A percentile compares a stretch with the other conserved stretches of the same genome.
Evolutionary conservation across 164 flowering plant genomes (phyloP).

Genomic region (Magnolia changhungtana): DNA sequence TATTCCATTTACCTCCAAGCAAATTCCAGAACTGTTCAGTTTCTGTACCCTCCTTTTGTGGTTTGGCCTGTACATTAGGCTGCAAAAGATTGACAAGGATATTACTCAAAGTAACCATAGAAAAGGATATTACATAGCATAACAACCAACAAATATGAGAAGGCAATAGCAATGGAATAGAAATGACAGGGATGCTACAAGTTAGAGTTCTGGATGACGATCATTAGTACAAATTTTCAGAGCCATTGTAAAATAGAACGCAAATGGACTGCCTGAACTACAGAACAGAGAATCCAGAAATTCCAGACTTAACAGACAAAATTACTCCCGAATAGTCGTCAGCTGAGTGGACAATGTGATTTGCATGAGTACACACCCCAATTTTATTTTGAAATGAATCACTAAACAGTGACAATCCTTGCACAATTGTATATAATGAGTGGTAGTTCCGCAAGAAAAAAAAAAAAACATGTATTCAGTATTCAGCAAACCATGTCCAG

Average conservation of each 20-base stretch:
- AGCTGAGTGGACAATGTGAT: not conserved
- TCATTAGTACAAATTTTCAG: not conserved
- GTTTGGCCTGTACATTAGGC: constrained; percentile 80
- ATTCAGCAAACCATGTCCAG: not conserved
- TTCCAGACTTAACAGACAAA: not conserved
- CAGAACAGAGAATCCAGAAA: not conserved
- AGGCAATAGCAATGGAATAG: not conserved
- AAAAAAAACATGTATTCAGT: not conserved
- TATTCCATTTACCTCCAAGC: constrained; percentile 90
- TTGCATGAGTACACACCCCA: not conserved
- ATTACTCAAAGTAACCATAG: not conserved
- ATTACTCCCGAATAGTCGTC: not conserved
- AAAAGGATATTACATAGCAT: not conserved
- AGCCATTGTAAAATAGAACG: not conserved
- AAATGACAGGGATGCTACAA: not conserved
- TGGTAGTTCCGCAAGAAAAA: not conserved
- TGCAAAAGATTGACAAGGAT: constrained; percentile 30
- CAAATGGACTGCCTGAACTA: not conserved
- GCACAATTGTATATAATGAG: not conserved
- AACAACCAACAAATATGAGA: not conserved
- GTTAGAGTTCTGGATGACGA: not conserved
- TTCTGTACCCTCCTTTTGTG: constrained; percentile 91
- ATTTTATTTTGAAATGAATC: too few relatives aligned
- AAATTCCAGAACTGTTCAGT: constrained; percentile 88
- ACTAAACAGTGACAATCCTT: not conserved